Base-by-base conservation (phyloP, 495 filamentous ascomycete genomes). In the Schizothecium vesticola region DNA sequence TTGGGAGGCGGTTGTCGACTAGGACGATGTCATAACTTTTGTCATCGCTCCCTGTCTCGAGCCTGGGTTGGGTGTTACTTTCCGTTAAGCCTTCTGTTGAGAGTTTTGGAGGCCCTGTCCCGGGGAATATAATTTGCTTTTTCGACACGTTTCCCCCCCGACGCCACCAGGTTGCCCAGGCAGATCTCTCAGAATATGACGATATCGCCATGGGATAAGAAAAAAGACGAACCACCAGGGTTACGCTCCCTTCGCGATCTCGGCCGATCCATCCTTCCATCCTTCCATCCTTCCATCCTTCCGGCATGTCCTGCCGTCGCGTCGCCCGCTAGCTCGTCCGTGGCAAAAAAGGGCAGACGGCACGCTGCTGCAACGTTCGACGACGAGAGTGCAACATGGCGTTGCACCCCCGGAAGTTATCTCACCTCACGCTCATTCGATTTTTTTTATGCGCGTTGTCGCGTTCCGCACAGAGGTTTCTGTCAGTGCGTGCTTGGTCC, bases 391-490 rank as follows among this genome's bases (percentile, higher is more conserved):
- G 16, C 43, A 51, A 51, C 16, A 51, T 51, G 43, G 43, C 43
- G 43, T 51, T 19, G 43, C 43, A 51, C 19, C 43, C 16, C 4
- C 43, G 43, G 43, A 51, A 51, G 43, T 51, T 51, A 51, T 51
- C 43, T 51, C 43, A 51, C 43, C 43, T 51, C 43, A 51, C 43
- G 43, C 43, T 51, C 43, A 51, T 51, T 51, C 43, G 43, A 51
- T 9, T 51, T 19, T 51, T 51, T 28, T 28, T 6, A 51, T 51
- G 43, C 43, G 43, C 21, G 62, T 61, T 26, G 29, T 21, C 16
- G n/a, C 26, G 3, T 60, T 61, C 12, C 59, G 65, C 65, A 66
- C 65, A 51, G 65, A 66, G 31, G 21, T 36, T 66, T 60, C 36
- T 19, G 65, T 66, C 65, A 43, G 65, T 66, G 65, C 56, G 51